Base-by-base conservation (phyloP, 768 basidiomycete species). In the Sporobolomyces pararoseus region DNA sequence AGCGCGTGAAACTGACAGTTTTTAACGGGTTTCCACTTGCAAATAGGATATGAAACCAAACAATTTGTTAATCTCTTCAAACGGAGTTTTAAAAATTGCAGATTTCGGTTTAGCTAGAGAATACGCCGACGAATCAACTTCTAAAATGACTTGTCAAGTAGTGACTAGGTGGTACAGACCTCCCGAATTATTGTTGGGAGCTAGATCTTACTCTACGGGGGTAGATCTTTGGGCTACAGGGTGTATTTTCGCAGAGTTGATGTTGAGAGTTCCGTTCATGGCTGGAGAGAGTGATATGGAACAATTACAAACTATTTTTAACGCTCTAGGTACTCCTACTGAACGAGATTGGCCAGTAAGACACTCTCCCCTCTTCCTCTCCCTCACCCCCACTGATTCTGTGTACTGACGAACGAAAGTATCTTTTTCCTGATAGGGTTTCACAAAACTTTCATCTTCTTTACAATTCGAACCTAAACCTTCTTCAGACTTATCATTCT, bases 151-250 rank as follows among this genome's bases (percentile, higher is more conserved):
- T 0, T 90, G 88, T 76, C 93, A 97, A 78, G 95, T 99, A 70
- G 97, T 99, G 80, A 99, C 96, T 23, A 95, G 95, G 74, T 99
- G 96, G 96, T 99, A 99, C 78, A 89, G 96, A 4, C 91, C 95
- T 6, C 94, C 96, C 21, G 95, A 99, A 79, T 84, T 99, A 14
- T 83, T 99, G 9, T 95, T 91, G 72, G 94, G 93, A 44, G 85
- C 89, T 63, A 84, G 94, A 31, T 89, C 90, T 79, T 97, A 99
- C 79, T 86, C 91, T 76, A 87, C 90, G 2, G 88, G 89, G 0
- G 92, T 96, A 66, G 95, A 99, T 79, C 86, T 92, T 37, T 99
- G 95, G 95, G 96, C 94, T 14, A 89, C 96, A 5, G 95, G 95
- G 1, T 96, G 93, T 73, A 99, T 99, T 73, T 95, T 98, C 77